Percentiles rank a stretch among this genome's conserved stretches.
Evolutionary conservation across 306 rosid genomes (phyloP).

Genomic region (Castanea crenata): DNA sequence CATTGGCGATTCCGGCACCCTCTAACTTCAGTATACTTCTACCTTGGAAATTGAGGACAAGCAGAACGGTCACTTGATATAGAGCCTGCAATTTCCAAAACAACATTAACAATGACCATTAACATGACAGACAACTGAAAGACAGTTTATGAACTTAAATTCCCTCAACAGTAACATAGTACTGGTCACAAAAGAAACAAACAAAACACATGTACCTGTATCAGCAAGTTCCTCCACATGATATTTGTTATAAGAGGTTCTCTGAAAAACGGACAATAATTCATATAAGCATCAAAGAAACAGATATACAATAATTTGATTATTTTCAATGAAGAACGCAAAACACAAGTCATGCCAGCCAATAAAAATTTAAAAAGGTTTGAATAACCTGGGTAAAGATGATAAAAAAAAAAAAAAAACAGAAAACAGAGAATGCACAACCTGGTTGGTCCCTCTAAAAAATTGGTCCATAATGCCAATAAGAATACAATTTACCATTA

Average conservation of each 20-base stretch:
- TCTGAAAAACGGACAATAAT: slow-evolving; percentile 43
- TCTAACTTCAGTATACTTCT: slow-evolving; percentile 45
- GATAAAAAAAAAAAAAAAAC: neutral
- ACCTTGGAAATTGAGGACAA: slow-evolving; percentile 70
- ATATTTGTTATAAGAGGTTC: slow-evolving; percentile 90
- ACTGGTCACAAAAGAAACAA: slow-evolving; percentile 3
- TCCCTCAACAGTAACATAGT: slow-evolving; percentile 1
- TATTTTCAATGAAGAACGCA: neutral
- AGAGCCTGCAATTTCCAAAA: slow-evolving; percentile 54
- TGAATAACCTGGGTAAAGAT: neutral
- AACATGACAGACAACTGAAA: neutral
- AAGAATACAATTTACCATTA: neutral
- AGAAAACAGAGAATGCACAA: neutral
- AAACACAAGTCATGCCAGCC: neutral
- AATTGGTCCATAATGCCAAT: neutral
- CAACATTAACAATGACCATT: neutral
- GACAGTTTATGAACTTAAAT: neutral
- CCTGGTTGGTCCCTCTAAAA: neutral
- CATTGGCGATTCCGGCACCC: slow-evolving; percentile 20
- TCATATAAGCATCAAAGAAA: slow-evolving; percentile 18
- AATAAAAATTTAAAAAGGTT: neutral
- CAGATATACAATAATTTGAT: neutral
- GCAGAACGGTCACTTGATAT: slow-evolving; percentile 79
- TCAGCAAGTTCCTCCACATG: slow-evolving; percentile 91
- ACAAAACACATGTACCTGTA: slow-evolving; percentile 59